Conservation (phyloP, 2,329 filamentous ascomycete genomes). For the Aspergillus arachidicola region DNA sequence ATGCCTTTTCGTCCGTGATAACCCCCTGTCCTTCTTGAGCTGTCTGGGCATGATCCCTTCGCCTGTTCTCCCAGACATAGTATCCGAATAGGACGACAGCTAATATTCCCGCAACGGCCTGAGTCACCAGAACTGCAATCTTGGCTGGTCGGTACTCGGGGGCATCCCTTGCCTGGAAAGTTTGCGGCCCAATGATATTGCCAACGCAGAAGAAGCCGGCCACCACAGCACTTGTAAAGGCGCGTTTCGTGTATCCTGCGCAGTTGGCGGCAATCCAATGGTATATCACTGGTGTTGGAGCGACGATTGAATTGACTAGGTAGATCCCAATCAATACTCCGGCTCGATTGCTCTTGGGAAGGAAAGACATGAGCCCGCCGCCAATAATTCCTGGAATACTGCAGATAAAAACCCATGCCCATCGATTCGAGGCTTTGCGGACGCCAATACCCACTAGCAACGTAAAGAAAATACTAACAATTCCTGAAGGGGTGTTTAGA, state of each 20-base stretch:
- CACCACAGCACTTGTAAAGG: slow-evolving; percentile 50
- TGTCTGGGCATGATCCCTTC: slow-evolving; percentile 21
- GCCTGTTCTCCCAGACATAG: slow-evolving; percentile 36
- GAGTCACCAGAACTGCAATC: slow-evolving; percentile 43
- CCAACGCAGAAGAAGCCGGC: slow-evolving; percentile 47
- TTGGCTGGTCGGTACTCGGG: slow-evolving; percentile 47
- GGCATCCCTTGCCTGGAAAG: slow-evolving; percentile 40
- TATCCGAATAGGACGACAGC: slow-evolving; percentile 32
- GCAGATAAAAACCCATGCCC: slow-evolving; percentile 45
- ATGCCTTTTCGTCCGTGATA: slow-evolving; percentile 26
- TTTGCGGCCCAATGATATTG: slow-evolving; percentile 41
- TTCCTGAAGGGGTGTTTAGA: slow-evolving; percentile 48
- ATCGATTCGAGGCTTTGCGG: slow-evolving; percentile 44
- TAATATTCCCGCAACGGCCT: slow-evolving; percentile 33
- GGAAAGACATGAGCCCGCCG: slow-evolving; percentile 41
- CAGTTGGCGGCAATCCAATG: slow-evolving; percentile 52
- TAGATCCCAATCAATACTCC: slow-evolving; percentile 49
- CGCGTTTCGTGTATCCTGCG: slow-evolving; percentile 54
- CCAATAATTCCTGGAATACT: slow-evolving; percentile 52
- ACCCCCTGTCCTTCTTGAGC: slow-evolving; percentile 17
- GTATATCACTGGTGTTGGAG: slow-evolving; percentile 47
- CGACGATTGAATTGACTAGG: slow-evolving; percentile 48
- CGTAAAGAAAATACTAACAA: slow-evolving; percentile 46
- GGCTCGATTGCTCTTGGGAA: slow-evolving; percentile 41
- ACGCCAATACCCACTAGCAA: slow-evolving; percentile 45